phyloP scores from a whole-genome alignment of 129 eudicot species.

The Centaurea solstitialis region DNA sequence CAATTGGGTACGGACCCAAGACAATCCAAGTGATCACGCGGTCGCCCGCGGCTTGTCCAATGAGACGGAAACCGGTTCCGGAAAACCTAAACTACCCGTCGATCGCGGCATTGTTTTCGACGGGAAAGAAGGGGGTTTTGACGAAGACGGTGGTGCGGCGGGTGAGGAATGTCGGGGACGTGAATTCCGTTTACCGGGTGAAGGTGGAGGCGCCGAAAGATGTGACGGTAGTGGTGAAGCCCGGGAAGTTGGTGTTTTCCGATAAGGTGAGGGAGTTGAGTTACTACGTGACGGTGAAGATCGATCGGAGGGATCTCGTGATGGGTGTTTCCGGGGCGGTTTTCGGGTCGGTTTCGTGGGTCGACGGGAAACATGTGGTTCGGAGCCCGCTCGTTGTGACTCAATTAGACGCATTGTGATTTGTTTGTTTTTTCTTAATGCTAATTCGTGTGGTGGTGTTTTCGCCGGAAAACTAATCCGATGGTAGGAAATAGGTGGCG shows the following conservation, averaged over 20 bases:
- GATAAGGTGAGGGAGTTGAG: conserved; percentile 58
- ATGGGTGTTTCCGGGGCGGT: conserved; percentile 74
- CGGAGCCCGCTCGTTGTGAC: conserved; percentile 87
- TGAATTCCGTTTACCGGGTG: conserved; percentile 55
- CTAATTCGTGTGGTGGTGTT: conserved; percentile 26
- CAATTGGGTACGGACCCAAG: conserved; percentile 74
- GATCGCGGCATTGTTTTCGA: conserved; percentile 65
- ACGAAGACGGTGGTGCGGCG: conserved; percentile 70
- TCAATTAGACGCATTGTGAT: conserved; percentile 64
- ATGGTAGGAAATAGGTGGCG: conserved; percentile 23
- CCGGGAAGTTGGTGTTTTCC: conserved; percentile 54
- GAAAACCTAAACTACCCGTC: conserved; percentile 82
- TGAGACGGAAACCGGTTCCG: conserved; percentile 59
- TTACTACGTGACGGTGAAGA: conserved; percentile 60
- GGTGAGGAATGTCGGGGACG: conserved; percentile 76
- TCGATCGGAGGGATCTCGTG: conserved; percentile 46
- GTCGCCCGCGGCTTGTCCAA: conserved; percentile 59
- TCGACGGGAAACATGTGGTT: conserved; percentile 82
- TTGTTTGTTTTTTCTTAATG: not conserved
- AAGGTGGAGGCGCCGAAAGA: conserved; percentile 66
- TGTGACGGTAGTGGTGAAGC: conserved; percentile 56
- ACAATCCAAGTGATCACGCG: conserved; percentile 86
- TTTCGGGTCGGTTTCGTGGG: conserved; percentile 78
- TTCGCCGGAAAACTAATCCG: conserved; percentile 27
- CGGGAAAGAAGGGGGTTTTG: conserved; percentile 38